A percentile compares a stretch with the other conserved stretches of the same genome.
These are phyloP conservation scores for Bromus sterilis DNA, from an alignment of 176 grass and related monocot species.

Conservation along the genomic window DNA sequence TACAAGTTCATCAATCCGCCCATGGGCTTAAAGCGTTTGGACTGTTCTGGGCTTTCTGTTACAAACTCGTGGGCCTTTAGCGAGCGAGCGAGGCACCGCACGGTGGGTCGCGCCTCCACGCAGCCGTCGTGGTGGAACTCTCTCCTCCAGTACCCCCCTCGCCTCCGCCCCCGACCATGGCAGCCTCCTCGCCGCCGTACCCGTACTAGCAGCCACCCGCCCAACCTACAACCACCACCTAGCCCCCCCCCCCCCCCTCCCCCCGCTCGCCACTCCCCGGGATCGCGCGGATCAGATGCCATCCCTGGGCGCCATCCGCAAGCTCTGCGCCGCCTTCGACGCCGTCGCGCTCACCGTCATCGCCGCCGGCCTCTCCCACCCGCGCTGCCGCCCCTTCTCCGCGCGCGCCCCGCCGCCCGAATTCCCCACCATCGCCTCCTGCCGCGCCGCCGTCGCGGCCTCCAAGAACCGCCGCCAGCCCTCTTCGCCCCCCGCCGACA, in stretches of 20 bases:
- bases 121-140: constrained; percentile 8
- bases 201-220: not conserved
- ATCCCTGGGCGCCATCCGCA: constrained; percentile 44
- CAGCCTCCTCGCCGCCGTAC: not conserved
- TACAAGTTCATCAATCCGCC: no score
- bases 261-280: not conserved
- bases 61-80: not conserved
- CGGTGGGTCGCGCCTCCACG: constrained; percentile 32
- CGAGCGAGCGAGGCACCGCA: not conserved
- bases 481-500: not conserved
- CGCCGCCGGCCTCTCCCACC: constrained; percentile 58
- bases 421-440: constrained; percentile 73
- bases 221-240: not conserved
- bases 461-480: not conserved
- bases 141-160: not conserved
- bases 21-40: not conserved
- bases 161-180: constrained; percentile 16
- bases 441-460: constrained; percentile 37
- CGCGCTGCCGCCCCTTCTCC: constrained; percentile 41
- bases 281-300: constrained; percentile 48
- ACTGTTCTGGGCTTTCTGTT: not conserved
- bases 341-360: constrained; percentile 76
- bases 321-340: constrained; percentile 73
- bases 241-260: not conserved
- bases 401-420: constrained; percentile 17